These are phyloP conservation scores for Aspergillus jensenii DNA, from an alignment of 2,329 filamentous ascomycete genomes.

Conservation along the genomic window DNA sequence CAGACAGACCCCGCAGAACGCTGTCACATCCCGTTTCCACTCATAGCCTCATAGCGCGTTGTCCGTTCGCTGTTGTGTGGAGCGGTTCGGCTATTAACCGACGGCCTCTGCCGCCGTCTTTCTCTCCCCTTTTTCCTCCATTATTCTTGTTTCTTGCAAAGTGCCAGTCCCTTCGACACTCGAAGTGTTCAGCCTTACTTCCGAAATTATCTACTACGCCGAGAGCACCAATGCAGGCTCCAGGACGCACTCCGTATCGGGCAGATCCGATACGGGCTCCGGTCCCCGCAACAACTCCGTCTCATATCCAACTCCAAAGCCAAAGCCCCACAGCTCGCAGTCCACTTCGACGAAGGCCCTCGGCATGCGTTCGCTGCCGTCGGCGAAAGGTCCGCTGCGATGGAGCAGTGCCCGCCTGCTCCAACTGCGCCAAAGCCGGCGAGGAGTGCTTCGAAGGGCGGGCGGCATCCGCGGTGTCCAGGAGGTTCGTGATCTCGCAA, in stretches of 20 bases:
- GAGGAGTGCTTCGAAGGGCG: slow-evolving; percentile 9
- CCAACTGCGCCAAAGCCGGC: slow-evolving; percentile 5
- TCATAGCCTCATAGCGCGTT: too few species aligned
- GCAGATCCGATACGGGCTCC: background rate
- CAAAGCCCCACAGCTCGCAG: background rate
- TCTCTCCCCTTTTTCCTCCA: too few species aligned
- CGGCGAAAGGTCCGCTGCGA: slow-evolving; percentile 11
- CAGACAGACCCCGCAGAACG: too few species aligned
- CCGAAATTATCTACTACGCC: too few species aligned
- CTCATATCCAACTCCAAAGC: background rate
- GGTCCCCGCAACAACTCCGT: background rate
- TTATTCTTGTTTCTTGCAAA: too few species aligned
- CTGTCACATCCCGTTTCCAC: too few species aligned
- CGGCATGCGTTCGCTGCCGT: slow-evolving; percentile 2
- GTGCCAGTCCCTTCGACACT: too few species aligned
- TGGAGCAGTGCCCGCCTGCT: slow-evolving; percentile 4
- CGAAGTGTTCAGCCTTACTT: too few species aligned
- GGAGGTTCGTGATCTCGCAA: background rate
- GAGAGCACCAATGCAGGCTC: too few species aligned
- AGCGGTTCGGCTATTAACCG: too few species aligned
- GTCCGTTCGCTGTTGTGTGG: too few species aligned
- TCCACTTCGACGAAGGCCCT: background rate
- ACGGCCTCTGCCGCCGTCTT: too few species aligned
- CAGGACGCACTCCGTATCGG: background rate
- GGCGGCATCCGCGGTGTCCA: background rate